Evolutionary conservation across 202 grass and related monocot genomes (phyloP).

Genomic region (Setaria viridis): DNA sequence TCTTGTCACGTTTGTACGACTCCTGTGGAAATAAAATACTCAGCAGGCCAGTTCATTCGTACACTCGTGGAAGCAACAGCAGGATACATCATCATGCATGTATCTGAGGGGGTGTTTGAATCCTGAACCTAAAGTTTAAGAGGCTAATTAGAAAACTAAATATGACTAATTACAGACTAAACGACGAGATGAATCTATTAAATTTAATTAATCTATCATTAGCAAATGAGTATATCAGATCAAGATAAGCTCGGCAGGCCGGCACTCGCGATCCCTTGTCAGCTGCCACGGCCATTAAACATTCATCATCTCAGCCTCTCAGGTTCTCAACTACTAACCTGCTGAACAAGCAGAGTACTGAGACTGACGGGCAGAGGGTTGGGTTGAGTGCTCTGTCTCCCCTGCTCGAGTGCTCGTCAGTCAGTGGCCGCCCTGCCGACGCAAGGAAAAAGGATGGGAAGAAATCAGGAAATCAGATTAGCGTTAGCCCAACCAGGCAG

Average conservation of each 20-base stretch:
- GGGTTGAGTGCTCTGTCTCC: too few relatives aligned
- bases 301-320: background rate
- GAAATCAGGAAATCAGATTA: background rate
- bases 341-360: background rate
- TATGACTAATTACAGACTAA: background rate
- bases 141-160: background rate
- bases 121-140: too few relatives aligned
- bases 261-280: constrained; percentile 3
- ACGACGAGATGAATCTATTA: too few relatives aligned
- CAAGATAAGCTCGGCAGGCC: constrained; percentile 6
- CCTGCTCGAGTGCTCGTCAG: background rate
- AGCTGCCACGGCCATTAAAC: background rate
- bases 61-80: constrained; percentile 26
- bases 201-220: too few relatives aligned
- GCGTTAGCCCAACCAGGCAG: background rate
- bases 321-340: background rate
- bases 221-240: too few relatives aligned
- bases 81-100: background rate
- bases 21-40: too few relatives aligned
- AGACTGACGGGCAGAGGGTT: background rate
- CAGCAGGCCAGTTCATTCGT: background rate
- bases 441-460: background rate
- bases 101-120: background rate
- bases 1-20: background rate
- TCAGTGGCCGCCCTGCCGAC: background rate